Percentiles rank a stretch among this genome's conserved stretches.
These are phyloP conservation scores for Vigna trinervia DNA, from an alignment of 306 rosid genomes.

Conservation along the genomic window DNA sequence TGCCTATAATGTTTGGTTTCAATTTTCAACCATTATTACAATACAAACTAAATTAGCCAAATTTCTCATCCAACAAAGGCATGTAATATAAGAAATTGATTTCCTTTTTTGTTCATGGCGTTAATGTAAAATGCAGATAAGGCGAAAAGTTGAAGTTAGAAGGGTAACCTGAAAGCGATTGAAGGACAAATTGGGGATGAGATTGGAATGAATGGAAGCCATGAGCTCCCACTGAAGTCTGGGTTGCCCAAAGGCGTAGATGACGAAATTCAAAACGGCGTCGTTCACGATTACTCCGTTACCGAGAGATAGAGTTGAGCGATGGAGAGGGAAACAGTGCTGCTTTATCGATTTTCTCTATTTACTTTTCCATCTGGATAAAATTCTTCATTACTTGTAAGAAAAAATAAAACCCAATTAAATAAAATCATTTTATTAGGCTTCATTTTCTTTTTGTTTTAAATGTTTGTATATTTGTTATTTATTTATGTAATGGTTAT, in stretches of 20 bases:
- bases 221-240: conserved; percentile 35
- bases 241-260: not conserved
- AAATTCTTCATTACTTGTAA: not conserved
- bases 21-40: conserved; percentile 41
- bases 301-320: not conserved
- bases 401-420: not conserved
- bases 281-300: not conserved
- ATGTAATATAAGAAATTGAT: conserved; percentile 1
- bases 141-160: conserved; percentile 32
- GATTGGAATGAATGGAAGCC: conserved; percentile 54
- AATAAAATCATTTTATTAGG: no score
- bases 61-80: conserved; percentile 27
- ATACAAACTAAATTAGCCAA: conserved; percentile 46
- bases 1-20: conserved; percentile 45
- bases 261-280: conserved; percentile 6
- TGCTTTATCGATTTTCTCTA: not conserved
- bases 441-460: no score
- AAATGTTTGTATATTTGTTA: no score
- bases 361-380: not conserved
- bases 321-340: not conserved
- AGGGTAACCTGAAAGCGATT: conserved; percentile 64
- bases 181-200: conserved; percentile 57
- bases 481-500: no score
- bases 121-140: conserved; percentile 22
- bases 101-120: not conserved